Percentiles rank a stretch among this genome's conserved stretches.
These are phyloP conservation scores for Adansonia rubrostipa DNA, from an alignment of 441 rosid genomes.

Conservation along the genomic window DNA sequence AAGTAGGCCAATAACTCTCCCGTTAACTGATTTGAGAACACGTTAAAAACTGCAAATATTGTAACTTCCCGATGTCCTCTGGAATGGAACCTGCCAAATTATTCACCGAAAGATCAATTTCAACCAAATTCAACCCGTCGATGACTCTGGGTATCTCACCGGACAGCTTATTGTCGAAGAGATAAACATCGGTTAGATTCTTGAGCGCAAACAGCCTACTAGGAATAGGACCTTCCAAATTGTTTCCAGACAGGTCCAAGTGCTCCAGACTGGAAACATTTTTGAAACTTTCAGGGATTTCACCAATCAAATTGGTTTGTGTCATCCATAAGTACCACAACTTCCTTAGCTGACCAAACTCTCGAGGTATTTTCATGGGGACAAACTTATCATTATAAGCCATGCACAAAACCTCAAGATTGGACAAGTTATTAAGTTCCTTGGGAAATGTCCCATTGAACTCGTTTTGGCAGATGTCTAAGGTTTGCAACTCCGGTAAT, in stretches of 20 bases:
- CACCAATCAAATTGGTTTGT: slow-evolving; percentile 59
- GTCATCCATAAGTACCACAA: slow-evolving; percentile 50
- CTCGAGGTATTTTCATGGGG: slow-evolving; percentile 61
- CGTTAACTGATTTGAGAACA: slow-evolving; percentile 53
- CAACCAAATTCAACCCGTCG: slow-evolving; percentile 43
- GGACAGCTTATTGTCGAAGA: slow-evolving; percentile 53
- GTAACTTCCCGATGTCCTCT: slow-evolving; percentile 56
- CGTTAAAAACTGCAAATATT: slow-evolving; percentile 43
- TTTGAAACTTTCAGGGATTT: slow-evolving; percentile 54
- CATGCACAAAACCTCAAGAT: slow-evolving; percentile 55
- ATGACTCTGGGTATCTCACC: slow-evolving; percentile 60
- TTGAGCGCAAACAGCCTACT: slow-evolving; percentile 46
- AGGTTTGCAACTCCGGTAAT: slow-evolving; percentile 42
- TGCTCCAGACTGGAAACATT: slow-evolving; percentile 52
- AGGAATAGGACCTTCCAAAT: slow-evolving; percentile 61
- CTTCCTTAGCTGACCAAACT: slow-evolving; percentile 64
- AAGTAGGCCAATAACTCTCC: slow-evolving; percentile 66
- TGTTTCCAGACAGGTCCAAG: slow-evolving; percentile 58
- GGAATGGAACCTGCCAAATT: slow-evolving; percentile 68
- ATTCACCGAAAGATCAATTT: slow-evolving; percentile 61
- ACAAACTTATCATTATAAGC: slow-evolving; percentile 52
- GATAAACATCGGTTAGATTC: slow-evolving; percentile 49
- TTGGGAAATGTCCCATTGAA: slow-evolving; percentile 78
- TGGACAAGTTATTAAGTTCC: slow-evolving; percentile 68
- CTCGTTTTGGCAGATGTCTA: slow-evolving; percentile 44